phyloP scores from a whole-genome alignment of 2,329 filamentous ascomycete species.

The Monosporascus sp. region DNA sequence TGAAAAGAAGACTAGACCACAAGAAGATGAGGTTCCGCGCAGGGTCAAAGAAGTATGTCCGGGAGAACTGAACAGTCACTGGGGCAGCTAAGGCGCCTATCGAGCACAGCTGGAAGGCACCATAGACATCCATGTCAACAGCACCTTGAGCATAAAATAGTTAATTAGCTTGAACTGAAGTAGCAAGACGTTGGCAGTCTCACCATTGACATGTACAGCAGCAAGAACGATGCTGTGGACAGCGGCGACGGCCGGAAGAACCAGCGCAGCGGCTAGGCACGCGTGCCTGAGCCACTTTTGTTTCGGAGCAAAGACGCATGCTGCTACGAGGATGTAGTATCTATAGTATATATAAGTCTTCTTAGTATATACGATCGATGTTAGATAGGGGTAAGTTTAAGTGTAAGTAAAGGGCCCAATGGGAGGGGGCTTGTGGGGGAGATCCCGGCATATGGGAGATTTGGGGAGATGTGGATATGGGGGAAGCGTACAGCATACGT shows the following conservation, averaged over 20 bases:
- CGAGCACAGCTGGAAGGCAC: conserved; percentile 62
- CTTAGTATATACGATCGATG: background rate
- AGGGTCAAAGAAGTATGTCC: conserved; percentile 59
- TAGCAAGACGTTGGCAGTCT: conserved; percentile 16
- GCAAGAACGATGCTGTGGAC: conserved; percentile 59
- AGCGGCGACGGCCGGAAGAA: conserved; percentile 59
- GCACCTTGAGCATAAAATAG: conserved; percentile 38
- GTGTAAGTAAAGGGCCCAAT: background rate
- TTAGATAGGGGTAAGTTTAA: background rate
- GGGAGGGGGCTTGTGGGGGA: background rate
- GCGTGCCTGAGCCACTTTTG: conserved; percentile 57
- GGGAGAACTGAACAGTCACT: conserved; percentile 54
- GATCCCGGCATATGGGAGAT: background rate
- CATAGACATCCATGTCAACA: conserved; percentile 64
- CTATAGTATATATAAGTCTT: conserved; percentile 21
- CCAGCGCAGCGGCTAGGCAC: conserved; percentile 56
- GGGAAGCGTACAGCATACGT: conserved; percentile 29
- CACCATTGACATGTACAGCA: conserved; percentile 52
- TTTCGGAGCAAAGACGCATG: conserved; percentile 59
- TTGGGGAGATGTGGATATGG: conserved; percentile 1
- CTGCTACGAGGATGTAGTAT: conserved; percentile 59
- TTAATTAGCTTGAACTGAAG: background rate
- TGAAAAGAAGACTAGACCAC: conserved; percentile 57
- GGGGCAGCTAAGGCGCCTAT: conserved; percentile 62
- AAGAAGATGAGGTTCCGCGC: conserved; percentile 62